Percentiles rank a stretch among this genome's conserved stretches.
Conservation (phyloP, 2,329 filamentous ascomycete species). For the Ophiostoma triangulosporum region DNA sequence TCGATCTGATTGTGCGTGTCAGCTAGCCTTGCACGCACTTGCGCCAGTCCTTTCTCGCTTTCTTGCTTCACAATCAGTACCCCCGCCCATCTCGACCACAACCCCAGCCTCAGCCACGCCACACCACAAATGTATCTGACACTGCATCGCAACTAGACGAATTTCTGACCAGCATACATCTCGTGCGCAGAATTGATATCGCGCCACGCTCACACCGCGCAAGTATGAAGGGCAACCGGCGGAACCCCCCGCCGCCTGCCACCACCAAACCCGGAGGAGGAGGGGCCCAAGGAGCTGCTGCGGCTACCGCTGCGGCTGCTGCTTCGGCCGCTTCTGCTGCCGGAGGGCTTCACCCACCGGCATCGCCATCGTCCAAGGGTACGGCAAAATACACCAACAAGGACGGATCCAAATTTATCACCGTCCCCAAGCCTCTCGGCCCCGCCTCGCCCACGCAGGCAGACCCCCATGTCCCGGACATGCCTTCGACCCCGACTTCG, state of each 20-base stretch:
- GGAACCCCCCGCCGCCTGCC: constrained; percentile 17
- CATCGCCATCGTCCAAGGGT: constrained; percentile 36
- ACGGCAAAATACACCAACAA: constrained; percentile 54
- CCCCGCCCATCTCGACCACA: background rate
- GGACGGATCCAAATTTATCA: constrained; percentile 57
- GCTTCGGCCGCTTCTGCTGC: constrained; percentile 6
- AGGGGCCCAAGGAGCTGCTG: background rate
- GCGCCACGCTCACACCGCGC: background rate
- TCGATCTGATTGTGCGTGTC: background rate
- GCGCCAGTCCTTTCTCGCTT: background rate
- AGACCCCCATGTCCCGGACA: constrained; percentile 13
- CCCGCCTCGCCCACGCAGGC: constrained; percentile 41
- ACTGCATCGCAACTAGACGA: background rate
- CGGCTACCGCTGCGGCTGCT: constrained; percentile 7
- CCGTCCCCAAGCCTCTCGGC: constrained; percentile 37
- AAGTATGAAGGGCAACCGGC: constrained; percentile 23
- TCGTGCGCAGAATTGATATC: background rate
- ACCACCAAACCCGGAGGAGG: background rate
- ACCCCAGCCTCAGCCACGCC: background rate
- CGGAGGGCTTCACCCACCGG: constrained; percentile 20
- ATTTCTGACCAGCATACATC: background rate
- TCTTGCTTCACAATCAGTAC: background rate
- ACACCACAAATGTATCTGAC: constrained; percentile 7
- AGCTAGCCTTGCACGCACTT: background rate
- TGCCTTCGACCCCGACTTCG: constrained; percentile 13